A percentile compares a stretch with the other conserved stretches of the same genome.
Evolutionary conservation across 257 asterid species (phyloP).

Genomic region (Solanum dulcamara): DNA sequence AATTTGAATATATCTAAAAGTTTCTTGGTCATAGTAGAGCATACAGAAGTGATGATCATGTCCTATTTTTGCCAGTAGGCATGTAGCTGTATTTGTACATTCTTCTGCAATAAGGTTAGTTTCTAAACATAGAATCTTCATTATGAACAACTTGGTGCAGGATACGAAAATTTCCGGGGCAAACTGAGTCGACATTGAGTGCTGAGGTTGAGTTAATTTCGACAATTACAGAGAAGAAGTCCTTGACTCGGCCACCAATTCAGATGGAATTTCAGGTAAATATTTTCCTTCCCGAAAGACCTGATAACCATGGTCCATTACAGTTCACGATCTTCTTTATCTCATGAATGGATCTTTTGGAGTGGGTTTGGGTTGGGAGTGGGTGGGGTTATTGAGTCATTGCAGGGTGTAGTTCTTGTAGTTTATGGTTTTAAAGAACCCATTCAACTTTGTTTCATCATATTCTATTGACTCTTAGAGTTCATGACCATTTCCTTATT

Average conservation of each 20-base stretch:
- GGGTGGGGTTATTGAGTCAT: not conserved
- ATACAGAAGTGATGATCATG: not conserved
- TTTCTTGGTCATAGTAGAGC: not conserved
- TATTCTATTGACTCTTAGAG: not conserved
- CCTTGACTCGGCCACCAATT: conserved; percentile 97
- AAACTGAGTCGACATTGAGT: conserved; percentile 96
- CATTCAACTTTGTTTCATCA: not conserved
- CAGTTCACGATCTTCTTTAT: not conserved
- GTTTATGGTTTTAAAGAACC: not conserved
- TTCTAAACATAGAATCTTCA: not conserved
- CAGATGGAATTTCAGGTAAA: conserved; percentile 99
- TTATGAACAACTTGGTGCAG: conserved; percentile 24
- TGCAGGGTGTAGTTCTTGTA: not conserved
- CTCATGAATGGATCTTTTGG: not conserved
- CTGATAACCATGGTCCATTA: not conserved
- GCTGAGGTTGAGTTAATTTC: conserved; percentile 97
- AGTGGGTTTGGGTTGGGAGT: not conserved
- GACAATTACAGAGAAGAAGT: conserved; percentile 89
- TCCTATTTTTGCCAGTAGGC: not conserved
- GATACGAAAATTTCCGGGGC: conserved; percentile 98
- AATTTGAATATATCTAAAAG: not conserved
- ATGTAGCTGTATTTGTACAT: not conserved
- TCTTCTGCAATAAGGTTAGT: not conserved
- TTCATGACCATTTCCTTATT: not conserved
- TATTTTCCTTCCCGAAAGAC: not conserved